A percentile compares a stretch with the other conserved stretches of the same genome.
These are phyloP conservation scores for Eragrostis tef DNA, from an alignment of 202 grass and related monocot genomes.

Conservation along the genomic window DNA sequence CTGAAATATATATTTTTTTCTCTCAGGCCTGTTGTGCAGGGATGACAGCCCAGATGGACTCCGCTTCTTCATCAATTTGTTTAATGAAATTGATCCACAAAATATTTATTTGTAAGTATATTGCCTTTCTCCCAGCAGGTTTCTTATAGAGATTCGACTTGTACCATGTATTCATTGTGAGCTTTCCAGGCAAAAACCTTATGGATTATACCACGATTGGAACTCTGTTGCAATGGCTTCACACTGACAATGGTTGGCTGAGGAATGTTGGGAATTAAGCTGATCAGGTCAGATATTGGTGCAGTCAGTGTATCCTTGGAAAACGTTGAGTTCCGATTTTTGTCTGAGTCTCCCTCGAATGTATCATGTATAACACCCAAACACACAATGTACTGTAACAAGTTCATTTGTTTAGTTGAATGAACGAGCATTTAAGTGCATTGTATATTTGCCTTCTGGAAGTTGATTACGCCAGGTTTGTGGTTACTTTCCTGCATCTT, in stretches of 20 bases:
- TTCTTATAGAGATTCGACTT: not conserved
- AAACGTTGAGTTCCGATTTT: not conserved
- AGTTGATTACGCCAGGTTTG: not conserved
- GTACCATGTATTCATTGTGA: slow-evolving; percentile 6
- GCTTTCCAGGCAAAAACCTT: slow-evolving; percentile 63
- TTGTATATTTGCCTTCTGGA: not conserved
- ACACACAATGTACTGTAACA: not conserved
- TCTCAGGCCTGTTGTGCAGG: slow-evolving; percentile 82
- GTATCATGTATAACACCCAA: slow-evolving; percentile 30
- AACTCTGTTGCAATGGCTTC: slow-evolving; percentile 47
- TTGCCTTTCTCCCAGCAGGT: not conserved
- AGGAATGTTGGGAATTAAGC: not conserved
- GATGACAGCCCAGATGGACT: slow-evolving; percentile 92
- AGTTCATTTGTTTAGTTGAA: slow-evolving; percentile 21
- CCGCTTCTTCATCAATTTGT: slow-evolving; percentile 88
- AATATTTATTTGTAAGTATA: slow-evolving; percentile 91
- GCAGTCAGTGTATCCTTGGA: not conserved
- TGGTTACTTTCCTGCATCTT: not conserved
- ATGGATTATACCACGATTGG: slow-evolving; percentile 67
- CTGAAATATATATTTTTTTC: not conserved
- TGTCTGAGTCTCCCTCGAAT: not conserved
- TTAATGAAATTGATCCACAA: slow-evolving; percentile 79
- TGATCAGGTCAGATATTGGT: not conserved
- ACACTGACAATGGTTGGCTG: slow-evolving; percentile 45
- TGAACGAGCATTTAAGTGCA: not conserved